Evolutionary conservation across 2,329 filamentous ascomycete species (phyloP), one percentile per base, ranked within the genome.

Genomic region (Aspergillus pseudoglaucus): DNA sequence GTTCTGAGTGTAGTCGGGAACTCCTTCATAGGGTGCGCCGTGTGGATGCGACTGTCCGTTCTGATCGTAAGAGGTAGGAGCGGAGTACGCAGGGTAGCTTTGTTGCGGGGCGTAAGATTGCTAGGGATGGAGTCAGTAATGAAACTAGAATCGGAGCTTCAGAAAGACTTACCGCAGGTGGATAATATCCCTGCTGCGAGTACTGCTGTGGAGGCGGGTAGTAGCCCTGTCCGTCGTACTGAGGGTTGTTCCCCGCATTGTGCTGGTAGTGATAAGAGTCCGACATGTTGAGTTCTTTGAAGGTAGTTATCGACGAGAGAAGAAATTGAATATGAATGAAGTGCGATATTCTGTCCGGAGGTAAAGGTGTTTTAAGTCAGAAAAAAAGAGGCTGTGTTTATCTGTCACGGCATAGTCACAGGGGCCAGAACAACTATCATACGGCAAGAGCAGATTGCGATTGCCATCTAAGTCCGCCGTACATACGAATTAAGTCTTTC

Each of bases 171-270:
- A 66, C 64, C 33, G 55, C 53, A 8, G 53, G 51, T 38, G 53
- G 58, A 45, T 61, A 62, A 15, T 59, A 56, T n/a, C 55, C 55
- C 33, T 60, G 55, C 45, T 53, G 53, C 20, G 48, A 52, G 22
- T 60, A 51, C 35, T 53, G 53, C 17, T 48, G 52, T 47, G 59
- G 56, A 8, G 54, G 54, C 25, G 55, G 48, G 44, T 56, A 54
- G 38, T 58, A 52, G 38, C 56, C 55, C 32, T 55, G 54, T 37
- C 49, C 49, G 25, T 41, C 43, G 33, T 46, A 48, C 38, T 45
- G 51, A 30, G 47, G 48, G 15, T 44, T 47, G 14, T 45, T 47
- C 9, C 33, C 42, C 9, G 44, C 25, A 47, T 47, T 6, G 6
- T 55, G 59, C 42, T 59, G 55, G 35, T 58, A 51, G n/a, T 54